A percentile compares a stretch with the other conserved stretches of the same genome.
phyloP scores from a whole-genome alignment of 1,284 basidiomycete species.

The Ustilago crameri region DNA sequence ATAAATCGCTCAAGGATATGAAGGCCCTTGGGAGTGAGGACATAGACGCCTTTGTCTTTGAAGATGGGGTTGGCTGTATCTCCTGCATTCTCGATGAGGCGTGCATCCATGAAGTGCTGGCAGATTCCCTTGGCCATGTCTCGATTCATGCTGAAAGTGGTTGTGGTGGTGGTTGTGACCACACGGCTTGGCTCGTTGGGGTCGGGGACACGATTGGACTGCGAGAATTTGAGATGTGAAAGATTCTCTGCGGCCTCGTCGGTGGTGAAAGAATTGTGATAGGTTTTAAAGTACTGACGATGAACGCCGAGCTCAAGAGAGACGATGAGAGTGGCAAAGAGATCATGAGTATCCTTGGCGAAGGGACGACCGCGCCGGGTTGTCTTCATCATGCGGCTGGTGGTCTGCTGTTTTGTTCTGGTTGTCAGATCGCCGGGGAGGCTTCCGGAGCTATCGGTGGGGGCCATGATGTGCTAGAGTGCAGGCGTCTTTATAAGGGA shows the following conservation, averaged over 20 bases:
- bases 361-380: conserved; percentile 58
- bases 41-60: conserved; percentile 96
- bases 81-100: conserved; percentile 93
- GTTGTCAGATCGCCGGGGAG: conserved; percentile 46
- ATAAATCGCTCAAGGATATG: conserved; percentile 99
- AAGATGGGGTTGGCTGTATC: conserved; percentile 87
- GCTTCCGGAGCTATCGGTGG: conserved; percentile 47
- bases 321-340: conserved; percentile 95
- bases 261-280: conserved; percentile 93
- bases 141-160: conserved; percentile 98
- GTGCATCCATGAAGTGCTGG: conserved; percentile 99
- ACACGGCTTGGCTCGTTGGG: conserved; percentile 95
- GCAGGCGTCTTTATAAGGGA: conserved; percentile 13
- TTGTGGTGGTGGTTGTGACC: conserved; percentile 98
- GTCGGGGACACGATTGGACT: conserved; percentile 97
- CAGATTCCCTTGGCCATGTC: conserved; percentile 99
- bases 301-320: conserved; percentile 88
- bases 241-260: conserved; percentile 95
- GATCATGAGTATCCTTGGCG: conserved; percentile 87
- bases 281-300: conserved; percentile 94
- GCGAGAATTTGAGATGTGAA: conserved; percentile 95
- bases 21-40: conserved; percentile 94
- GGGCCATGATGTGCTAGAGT: conserved; percentile 21
- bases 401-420: conserved; percentile 58
- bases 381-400: conserved; percentile 66